A percentile compares a stretch with the other conserved stretches of the same genome.
Conservation (phyloP, 2,329 filamentous ascomycete genomes). For the Esteya vermicola region DNA sequence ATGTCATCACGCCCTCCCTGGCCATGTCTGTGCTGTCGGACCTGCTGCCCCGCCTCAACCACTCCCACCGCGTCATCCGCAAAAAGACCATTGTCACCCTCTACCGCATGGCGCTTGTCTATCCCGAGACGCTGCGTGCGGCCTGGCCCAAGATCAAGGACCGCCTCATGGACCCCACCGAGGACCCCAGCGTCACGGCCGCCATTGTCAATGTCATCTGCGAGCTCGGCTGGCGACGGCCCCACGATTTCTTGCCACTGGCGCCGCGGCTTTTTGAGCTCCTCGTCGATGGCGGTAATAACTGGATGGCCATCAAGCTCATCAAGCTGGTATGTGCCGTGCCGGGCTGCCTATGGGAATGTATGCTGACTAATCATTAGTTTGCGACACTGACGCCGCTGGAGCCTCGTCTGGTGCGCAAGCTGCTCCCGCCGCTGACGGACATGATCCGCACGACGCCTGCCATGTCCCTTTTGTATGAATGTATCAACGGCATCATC, state of each 20-base stretch:
- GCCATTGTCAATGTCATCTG: constrained; percentile 96
- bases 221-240: constrained; percentile 85
- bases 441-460: constrained; percentile 88
- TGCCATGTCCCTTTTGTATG: constrained; percentile 95
- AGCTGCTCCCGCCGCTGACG: constrained; percentile 78
- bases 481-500: constrained; percentile 97
- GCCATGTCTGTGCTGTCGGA: constrained; percentile 82
- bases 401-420: constrained; percentile 81
- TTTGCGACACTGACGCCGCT: constrained; percentile 90
- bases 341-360: neutral
- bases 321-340: constrained; percentile 66
- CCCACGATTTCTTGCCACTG: constrained; percentile 83
- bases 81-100: constrained; percentile 96
- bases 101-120: constrained; percentile 88
- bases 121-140: constrained; percentile 80
- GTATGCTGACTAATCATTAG: constrained; percentile 25
- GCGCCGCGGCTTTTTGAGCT: constrained; percentile 87
- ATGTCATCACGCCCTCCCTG: constrained; percentile 84
- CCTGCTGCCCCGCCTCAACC: constrained; percentile 69
- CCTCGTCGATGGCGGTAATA: constrained; percentile 82
- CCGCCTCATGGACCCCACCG: constrained; percentile 72
- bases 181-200: constrained; percentile 86
- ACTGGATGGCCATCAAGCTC: constrained; percentile 99
- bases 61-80: constrained; percentile 71
- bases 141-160: constrained; percentile 98